These are phyloP conservation scores for Tanacetum coccineum DNA, from an alignment of 129 eudicot species.

Conservation along the genomic window DNA sequence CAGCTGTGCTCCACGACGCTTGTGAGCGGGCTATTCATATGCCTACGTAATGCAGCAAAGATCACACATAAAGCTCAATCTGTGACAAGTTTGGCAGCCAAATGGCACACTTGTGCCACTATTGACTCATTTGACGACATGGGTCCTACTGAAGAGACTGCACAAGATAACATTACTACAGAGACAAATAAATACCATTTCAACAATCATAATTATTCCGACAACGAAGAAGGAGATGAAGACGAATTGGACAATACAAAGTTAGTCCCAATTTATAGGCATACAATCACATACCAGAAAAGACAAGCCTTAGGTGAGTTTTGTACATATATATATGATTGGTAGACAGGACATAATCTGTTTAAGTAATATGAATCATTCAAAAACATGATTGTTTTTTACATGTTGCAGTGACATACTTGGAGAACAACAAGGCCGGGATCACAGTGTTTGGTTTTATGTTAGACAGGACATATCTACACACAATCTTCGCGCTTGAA, in stretches of 20 bases:
- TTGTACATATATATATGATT: neutral
- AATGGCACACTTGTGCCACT: slow-evolving; percentile 82
- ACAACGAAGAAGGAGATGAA: slow-evolving; percentile 64
- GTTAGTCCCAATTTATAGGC: slow-evolving; percentile 48
- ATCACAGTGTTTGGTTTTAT: slow-evolving; percentile 83
- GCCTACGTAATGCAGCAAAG: slow-evolving; percentile 75
- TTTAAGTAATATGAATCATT: neutral
- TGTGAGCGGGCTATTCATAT: slow-evolving; percentile 67
- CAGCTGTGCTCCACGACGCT: slow-evolving; percentile 67
- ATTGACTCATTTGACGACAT: slow-evolving; percentile 49
- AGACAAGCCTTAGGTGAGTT: slow-evolving; percentile 80
- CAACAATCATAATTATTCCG: slow-evolving; percentile 29
- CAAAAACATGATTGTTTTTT: neutral
- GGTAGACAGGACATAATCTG: too few species aligned
- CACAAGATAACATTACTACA: slow-evolving; percentile 27
- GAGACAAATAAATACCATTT: slow-evolving; percentile 9
- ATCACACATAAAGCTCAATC: slow-evolving; percentile 83
- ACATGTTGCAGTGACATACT: slow-evolving; percentile 72
- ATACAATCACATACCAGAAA: slow-evolving; percentile 70
- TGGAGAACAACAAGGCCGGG: slow-evolving; percentile 83
- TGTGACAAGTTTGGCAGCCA: slow-evolving; percentile 75
- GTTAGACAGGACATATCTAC: slow-evolving; percentile 76
- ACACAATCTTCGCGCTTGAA: slow-evolving; percentile 59
- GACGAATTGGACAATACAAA: slow-evolving; percentile 71
- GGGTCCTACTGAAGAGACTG: slow-evolving; percentile 34